These are phyloP conservation scores for Raphanus sativus DNA, from an alignment of 345 rosid species.

Conservation along the genomic window DNA sequence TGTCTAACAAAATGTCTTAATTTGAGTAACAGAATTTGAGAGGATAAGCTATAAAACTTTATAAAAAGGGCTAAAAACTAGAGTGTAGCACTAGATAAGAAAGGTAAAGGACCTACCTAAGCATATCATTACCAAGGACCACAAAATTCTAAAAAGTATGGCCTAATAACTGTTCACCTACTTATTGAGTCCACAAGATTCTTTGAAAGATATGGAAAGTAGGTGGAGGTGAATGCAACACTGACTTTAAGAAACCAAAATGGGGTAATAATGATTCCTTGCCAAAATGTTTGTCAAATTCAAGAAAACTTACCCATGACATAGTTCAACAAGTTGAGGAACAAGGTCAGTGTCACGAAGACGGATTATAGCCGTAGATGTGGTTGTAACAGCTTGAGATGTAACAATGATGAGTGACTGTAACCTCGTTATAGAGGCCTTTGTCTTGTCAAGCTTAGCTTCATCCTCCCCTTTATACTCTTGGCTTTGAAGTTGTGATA, in stretches of 20 bases:
- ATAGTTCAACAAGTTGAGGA: constrained; percentile 83
- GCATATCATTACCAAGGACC: neutral
- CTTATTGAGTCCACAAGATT: neutral
- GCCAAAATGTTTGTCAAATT: neutral
- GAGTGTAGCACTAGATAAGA: neutral
- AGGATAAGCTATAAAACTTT: neutral
- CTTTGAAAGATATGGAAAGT: too few species aligned
- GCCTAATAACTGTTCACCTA: neutral
- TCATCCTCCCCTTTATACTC: constrained; percentile 89
- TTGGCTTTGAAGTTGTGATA: constrained; percentile 79
- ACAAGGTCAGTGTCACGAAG: constrained; percentile 90
- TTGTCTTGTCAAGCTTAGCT: constrained; percentile 79
- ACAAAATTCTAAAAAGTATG: neutral
- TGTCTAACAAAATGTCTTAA: neutral
- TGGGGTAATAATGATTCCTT: neutral
- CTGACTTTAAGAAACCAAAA: neutral
- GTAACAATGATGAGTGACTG: constrained; percentile 79
- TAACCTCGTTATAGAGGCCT: constrained; percentile 64
- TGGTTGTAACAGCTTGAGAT: constrained; percentile 86
- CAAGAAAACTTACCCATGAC: constrained; percentile 66
- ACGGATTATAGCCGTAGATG: constrained; percentile 73
- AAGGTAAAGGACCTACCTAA: neutral
- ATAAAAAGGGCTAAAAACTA: neutral
- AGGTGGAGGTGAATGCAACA: neutral
- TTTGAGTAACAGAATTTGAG: neutral